These are phyloP conservation scores for Mimosa bimucronata DNA, from an alignment of 306 rosid species.

Conservation along the genomic window DNA sequence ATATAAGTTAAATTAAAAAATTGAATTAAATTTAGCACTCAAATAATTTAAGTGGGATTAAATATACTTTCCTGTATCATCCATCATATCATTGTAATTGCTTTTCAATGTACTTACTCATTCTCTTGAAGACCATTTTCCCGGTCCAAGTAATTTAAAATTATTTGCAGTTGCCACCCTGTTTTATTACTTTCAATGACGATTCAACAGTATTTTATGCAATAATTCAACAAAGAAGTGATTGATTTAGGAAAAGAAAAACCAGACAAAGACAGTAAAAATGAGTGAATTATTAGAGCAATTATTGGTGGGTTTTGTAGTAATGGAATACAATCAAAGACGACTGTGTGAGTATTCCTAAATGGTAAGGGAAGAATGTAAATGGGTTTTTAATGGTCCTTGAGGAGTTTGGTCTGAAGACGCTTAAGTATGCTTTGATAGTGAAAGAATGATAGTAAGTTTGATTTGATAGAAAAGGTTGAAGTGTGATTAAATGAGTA, in stretches of 20 bases:
- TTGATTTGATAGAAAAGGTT: conserved; percentile 48
- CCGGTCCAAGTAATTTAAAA: background rate
- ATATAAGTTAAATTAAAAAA: background rate
- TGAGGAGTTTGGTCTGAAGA: conserved; percentile 59
- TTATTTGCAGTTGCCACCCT: background rate
- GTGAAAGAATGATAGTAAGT: background rate
- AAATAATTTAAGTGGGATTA: background rate
- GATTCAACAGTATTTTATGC: background rate
- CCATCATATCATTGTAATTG: background rate
- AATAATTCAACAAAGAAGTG: background rate
- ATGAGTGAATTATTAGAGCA: background rate
- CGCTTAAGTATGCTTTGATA: conserved; percentile 36
- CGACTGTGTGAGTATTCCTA: background rate
- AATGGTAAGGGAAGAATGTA: background rate
- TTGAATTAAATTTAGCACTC: background rate
- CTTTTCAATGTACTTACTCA: background rate
- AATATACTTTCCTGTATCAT: background rate
- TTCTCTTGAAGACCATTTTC: background rate
- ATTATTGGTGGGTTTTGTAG: conserved; percentile 21
- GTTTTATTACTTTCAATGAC: background rate
- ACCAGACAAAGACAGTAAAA: background rate
- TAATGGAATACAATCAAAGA: conserved; percentile 9
- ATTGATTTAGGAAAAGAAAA: background rate
- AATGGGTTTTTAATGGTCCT: background rate
- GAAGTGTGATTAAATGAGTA: conserved; percentile 38